Evolutionary conservation across 1,284 basidiomycete genomes (phyloP).

Genomic region (Puccinia horiana): DNA sequence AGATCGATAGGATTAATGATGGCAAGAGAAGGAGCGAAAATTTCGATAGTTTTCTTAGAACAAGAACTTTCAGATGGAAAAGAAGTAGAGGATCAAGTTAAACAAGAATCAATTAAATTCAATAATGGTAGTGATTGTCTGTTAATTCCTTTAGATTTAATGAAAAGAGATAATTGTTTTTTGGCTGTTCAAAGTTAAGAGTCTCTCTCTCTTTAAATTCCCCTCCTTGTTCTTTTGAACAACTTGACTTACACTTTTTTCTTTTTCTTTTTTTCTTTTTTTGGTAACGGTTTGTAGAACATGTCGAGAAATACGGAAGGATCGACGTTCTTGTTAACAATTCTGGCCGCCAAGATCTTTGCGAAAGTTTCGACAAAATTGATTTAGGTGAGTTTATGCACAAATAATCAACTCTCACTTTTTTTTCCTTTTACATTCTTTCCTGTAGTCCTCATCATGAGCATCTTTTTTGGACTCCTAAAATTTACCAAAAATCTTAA

Average conservation of each 20-base stretch:
- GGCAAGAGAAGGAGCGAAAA: conserved; percentile 68
- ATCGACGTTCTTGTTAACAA: conserved; percentile 69
- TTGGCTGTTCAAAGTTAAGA: conserved; percentile 44
- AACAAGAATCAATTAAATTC: conserved; percentile 57
- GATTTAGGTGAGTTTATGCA: conserved; percentile 58
- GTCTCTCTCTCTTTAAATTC: neutral
- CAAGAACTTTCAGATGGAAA: conserved; percentile 66
- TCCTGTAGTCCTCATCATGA: no score
- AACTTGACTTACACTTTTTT: neutral
- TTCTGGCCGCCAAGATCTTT: conserved; percentile 66
- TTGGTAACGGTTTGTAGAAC: conserved; percentile 55
- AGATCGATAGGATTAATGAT: conserved; percentile 67
- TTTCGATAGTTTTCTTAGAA: conserved; percentile 69
- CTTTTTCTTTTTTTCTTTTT: no score
- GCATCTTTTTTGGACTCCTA: neutral
- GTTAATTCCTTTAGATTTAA: conserved; percentile 63
- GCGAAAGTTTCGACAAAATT: conserved; percentile 62
- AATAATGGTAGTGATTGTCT: conserved; percentile 61
- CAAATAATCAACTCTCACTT: neutral
- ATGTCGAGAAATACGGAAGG: conserved; percentile 63
- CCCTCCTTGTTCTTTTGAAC: neutral
- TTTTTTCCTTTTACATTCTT: no score
- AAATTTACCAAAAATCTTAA: conserved; percentile 32
- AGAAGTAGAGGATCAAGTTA: conserved; percentile 63
- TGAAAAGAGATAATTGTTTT: conserved; percentile 49